Evolutionary conservation across 2,329 filamentous ascomycete genomes (phyloP), one percentile per base, ranked within the genome.

Genomic region (Proliferodiscus dingleyae): DNA sequence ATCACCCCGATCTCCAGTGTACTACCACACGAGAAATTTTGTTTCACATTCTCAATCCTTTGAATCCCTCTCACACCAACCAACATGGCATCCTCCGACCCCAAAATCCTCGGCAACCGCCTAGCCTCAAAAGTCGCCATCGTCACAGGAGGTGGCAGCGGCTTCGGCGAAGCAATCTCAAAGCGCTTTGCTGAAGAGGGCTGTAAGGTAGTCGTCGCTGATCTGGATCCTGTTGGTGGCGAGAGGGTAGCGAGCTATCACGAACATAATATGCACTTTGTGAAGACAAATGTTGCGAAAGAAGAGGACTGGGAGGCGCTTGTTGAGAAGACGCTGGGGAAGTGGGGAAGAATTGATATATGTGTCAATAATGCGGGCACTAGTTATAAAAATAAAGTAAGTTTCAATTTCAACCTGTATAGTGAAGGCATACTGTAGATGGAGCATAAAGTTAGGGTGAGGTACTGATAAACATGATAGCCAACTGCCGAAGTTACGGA

Each of bases 401-500:
- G 45, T 41, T 13, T 11, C 19, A 3, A 32, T 15, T 19, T 16
- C 15, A 7, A 4, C 11, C 5, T 30, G 8, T 15, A 1, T 11
- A 29, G n/a, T 29, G 2, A 18, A 21, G 22, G 15, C n/a, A 29
- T 19, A 16, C 19, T 23, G 1, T 33, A 13, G 24, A 18, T 5
- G 9, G 11, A 30, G 28, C 2, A 28, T 22, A 11, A 29, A n/a
- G 23, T 19, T 13, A 1, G 16, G 19, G 19, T 19, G n/a, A 18
- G 10, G 28, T 15, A 32, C 42, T 50, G 28, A 50, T 29, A 26
- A 26, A 21, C n/a, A 3, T 2, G 21, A 34, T 47, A 64, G 68
- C 72, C 80, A 1, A 84, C 81, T 0, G 64, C 73, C 22, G 71
- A 80, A 0, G 83, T 86, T 2, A 82, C 79, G 0, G 80, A 85